These are phyloP conservation scores for Ramichloridium luteum DNA, from an alignment of 2,329 filamentous ascomycete species.

Conservation along the genomic window DNA sequence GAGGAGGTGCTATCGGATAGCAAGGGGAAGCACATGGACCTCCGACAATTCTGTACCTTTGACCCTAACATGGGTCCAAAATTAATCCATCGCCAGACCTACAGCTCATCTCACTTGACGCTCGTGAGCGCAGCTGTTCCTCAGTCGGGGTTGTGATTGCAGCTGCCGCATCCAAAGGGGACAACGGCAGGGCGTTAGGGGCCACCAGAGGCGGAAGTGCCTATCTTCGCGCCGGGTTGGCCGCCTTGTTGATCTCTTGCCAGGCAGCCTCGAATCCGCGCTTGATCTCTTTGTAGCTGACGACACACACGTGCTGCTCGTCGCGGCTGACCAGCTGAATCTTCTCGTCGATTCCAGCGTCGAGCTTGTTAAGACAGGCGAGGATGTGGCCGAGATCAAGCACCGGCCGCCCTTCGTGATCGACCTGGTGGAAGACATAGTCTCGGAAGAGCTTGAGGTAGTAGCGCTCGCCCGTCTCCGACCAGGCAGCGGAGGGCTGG, in stretches of 20 bases:
- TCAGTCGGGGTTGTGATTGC: too few species aligned
- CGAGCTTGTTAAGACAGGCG: conserved; percentile 77
- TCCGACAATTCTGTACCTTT: too few species aligned
- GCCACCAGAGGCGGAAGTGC: too few species aligned
- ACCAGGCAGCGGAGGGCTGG: conserved; percentile 46
- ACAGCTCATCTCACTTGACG: too few species aligned
- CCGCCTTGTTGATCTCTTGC: conserved; percentile 37
- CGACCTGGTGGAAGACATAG: conserved; percentile 94
- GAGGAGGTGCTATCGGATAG: too few species aligned
- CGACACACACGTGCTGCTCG: conserved; percentile 76
- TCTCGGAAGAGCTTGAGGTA: conserved; percentile 91
- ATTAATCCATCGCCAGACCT: too few species aligned
- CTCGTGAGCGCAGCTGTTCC: too few species aligned
- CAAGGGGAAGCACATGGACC: too few species aligned
- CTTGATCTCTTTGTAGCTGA: conserved; percentile 83
- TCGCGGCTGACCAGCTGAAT: conserved; percentile 79
- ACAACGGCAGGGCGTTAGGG: too few species aligned
- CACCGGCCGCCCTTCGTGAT: conserved; percentile 68
- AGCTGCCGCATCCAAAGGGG: too few species aligned
- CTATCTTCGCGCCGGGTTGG: conserved; percentile 7
- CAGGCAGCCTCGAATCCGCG: conserved; percentile 49
- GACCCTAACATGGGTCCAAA: too few species aligned
- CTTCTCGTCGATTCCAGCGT: conserved; percentile 78
- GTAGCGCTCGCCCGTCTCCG: conserved; percentile 84
- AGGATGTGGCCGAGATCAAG: conserved; percentile 82